Conservation (phyloP, 257 asterid genomes). For the Solanum virginianum region DNA sequence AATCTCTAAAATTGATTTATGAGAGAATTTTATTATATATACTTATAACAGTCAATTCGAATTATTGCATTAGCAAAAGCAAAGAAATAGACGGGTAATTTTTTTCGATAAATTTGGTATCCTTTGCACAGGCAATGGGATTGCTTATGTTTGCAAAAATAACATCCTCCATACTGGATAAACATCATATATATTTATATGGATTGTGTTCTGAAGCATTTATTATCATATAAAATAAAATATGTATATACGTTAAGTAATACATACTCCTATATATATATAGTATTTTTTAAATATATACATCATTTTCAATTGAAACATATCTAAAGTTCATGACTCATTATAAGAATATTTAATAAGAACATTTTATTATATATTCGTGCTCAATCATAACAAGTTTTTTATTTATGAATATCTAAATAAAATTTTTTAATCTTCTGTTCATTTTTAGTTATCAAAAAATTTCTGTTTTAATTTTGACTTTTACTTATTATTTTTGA, state of each 20-base stretch:
- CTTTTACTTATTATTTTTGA: no score
- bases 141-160: neutral
- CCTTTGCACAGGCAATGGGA: neutral
- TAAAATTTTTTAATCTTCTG: neutral
- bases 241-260: no score
- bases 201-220: no score
- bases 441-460: no score
- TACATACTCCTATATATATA: no score
- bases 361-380: neutral
- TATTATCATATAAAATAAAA: no score
- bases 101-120: neutral
- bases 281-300: no score
- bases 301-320: no score
- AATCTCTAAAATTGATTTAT: neutral
- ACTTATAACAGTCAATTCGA: neutral
- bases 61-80: neutral
- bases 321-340: no score
- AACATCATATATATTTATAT: no score
- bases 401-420: neutral
- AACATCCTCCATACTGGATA: neutral
- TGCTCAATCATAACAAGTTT: neutral
- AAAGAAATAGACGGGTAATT: neutral
- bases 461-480: no score
- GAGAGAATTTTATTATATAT: neutral
- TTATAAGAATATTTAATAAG: fast-evolving